These are phyloP conservation scores for Henckelia pumila DNA, from an alignment of 257 asterid species.

Conservation along the genomic window DNA sequence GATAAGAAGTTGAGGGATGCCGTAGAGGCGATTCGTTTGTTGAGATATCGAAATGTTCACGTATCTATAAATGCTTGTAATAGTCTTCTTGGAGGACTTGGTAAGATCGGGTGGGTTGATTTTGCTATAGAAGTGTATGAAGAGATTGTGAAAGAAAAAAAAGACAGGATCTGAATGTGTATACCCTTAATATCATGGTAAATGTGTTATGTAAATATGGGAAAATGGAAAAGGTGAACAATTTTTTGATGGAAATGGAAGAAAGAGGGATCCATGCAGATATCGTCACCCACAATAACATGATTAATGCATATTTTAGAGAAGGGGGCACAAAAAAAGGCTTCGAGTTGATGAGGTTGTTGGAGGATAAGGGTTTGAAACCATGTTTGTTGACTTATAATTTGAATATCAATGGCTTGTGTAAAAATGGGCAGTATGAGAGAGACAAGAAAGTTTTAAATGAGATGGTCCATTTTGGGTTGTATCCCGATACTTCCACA, in stretches of 20 bases:
- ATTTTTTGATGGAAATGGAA: conserved; percentile 55
- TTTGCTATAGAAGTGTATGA: conserved; percentile 59
- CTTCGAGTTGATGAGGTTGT: conserved; percentile 41
- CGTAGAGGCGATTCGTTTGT: conserved; percentile 51
- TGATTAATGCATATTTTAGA: conserved; percentile 55
- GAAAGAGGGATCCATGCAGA: conserved; percentile 55
- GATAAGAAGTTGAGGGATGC: conserved; percentile 85
- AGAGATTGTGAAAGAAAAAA: conserved; percentile 39
- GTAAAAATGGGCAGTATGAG: conserved; percentile 49
- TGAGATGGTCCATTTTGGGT: conserved; percentile 47
- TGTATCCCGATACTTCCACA: conserved; percentile 53
- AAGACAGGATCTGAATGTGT: conserved; percentile 49
- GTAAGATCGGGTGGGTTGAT: conserved; percentile 70
- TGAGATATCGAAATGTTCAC: conserved; percentile 37
- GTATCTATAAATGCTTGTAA: conserved; percentile 71
- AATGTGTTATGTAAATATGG: conserved; percentile 63
- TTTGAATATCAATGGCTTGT: conserved; percentile 56
- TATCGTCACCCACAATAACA: conserved; percentile 65
- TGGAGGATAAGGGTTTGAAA: conserved; percentile 51
- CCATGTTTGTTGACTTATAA: conserved; percentile 63
- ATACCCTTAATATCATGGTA: conserved; percentile 79
- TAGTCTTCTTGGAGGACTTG: conserved; percentile 72
- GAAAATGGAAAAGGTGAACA: conserved; percentile 39
- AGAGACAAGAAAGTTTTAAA: conserved; percentile 48
- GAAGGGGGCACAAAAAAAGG: conserved; percentile 48